Percentiles rank a stretch among this genome's conserved stretches.
Conservation (phyloP, 495 filamentous ascomycete species). For the Acidiella bohemica region DNA sequence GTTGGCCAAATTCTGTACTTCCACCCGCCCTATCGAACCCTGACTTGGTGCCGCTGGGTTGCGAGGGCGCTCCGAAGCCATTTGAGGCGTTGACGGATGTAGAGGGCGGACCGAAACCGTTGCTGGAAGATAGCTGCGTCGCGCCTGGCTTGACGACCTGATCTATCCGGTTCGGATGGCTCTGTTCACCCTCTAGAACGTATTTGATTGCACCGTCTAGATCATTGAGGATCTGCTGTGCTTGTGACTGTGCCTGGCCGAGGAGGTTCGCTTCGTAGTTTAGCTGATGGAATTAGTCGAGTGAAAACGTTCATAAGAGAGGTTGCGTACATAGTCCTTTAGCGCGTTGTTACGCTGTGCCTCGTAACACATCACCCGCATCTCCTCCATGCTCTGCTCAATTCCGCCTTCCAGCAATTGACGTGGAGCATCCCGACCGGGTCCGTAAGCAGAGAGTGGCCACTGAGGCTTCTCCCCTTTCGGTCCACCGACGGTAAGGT, state of each 20-base stretch:
- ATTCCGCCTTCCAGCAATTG: constrained; percentile 72
- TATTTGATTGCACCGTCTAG: constrained; percentile 60
- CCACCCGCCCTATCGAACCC: not conserved
- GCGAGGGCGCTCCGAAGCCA: not conserved
- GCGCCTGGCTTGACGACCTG: constrained; percentile 10
- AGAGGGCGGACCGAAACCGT: constrained; percentile 16
- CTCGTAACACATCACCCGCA: constrained; percentile 55
- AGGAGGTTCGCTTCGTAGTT: constrained; percentile 49
- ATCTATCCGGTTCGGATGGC: constrained; percentile 71
- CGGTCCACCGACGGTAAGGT: constrained; percentile 37
- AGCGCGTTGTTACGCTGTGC: constrained; percentile 26
- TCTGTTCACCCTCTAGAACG: constrained; percentile 49
- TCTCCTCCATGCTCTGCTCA: constrained; percentile 75
- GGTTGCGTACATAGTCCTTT: constrained; percentile 4
- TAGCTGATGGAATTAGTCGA: no score
- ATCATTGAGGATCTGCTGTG: constrained; percentile 50
- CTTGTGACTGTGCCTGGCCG: constrained; percentile 51
- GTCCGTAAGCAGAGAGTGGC: constrained; percentile 73
- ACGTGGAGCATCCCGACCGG: constrained; percentile 53
- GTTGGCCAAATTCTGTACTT: constrained; percentile 24
- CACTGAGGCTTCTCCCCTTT: constrained; percentile 53
- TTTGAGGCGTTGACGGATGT: constrained; percentile 17
- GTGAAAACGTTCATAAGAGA: not conserved
- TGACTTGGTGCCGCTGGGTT: not conserved
- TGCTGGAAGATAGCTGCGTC: not conserved